Percentiles rank a stretch among this genome's conserved stretches.
These are phyloP conservation scores for Cardamine occulta DNA, from an alignment of 345 rosid species.

Conservation along the genomic window DNA sequence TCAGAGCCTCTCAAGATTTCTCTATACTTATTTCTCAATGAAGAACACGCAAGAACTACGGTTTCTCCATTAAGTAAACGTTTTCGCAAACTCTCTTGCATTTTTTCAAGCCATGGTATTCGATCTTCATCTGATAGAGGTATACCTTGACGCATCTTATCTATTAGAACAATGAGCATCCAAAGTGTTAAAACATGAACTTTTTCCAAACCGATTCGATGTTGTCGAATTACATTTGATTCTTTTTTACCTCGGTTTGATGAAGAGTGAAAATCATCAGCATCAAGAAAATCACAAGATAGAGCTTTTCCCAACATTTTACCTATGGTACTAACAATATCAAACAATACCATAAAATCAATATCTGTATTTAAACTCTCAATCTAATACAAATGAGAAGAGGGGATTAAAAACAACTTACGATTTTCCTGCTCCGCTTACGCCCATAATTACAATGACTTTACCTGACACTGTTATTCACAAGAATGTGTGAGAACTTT, in stretches of 20 bases:
- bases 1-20: slow-evolving; percentile 77
- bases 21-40: slow-evolving; percentile 68
- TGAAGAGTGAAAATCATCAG: slow-evolving; percentile 79
- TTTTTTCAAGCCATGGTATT: slow-evolving; percentile 75
- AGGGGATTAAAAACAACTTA: slow-evolving; percentile 36
- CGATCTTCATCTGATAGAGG: slow-evolving; percentile 77
- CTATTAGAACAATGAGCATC: slow-evolving; percentile 40
- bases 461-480: slow-evolving; percentile 39
- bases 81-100: slow-evolving; percentile 54
- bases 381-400: background rate
- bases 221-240: background rate
- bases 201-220: background rate
- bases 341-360: background rate
- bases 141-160: slow-evolving; percentile 77
- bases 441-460: slow-evolving; percentile 75
- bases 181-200: background rate
- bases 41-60: slow-evolving; percentile 71
- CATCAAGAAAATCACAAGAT: slow-evolving; percentile 71
- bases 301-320: slow-evolving; percentile 58
- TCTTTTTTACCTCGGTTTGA: slow-evolving; percentile 66
- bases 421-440: slow-evolving; percentile 82
- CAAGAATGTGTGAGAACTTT: slow-evolving; percentile 4
- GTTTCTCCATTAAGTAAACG: slow-evolving; percentile 46
- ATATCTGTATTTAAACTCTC: background rate
- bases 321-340: slow-evolving; percentile 67